Evolutionary conservation across 495 filamentous ascomycete species (phyloP).

Genomic region (Aspergillus avenaceus): DNA sequence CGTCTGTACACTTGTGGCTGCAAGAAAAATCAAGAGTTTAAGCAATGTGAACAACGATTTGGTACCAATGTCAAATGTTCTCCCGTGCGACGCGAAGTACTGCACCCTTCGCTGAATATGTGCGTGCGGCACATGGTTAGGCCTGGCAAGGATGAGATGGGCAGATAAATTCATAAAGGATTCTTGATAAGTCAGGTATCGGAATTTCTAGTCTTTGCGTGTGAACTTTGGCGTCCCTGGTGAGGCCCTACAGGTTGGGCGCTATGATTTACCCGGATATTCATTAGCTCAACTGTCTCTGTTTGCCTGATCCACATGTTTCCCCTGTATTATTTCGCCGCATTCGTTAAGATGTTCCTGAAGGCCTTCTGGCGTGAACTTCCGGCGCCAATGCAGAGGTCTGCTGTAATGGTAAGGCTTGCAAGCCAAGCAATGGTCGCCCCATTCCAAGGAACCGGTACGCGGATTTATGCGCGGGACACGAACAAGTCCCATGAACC

Average conservation of each 20-base stretch:
- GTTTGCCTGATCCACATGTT: slow-evolving; percentile 4
- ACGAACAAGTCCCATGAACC: slow-evolving; percentile 23
- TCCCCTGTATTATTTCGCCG: slow-evolving; percentile 17
- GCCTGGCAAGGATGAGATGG: slow-evolving; percentile 10
- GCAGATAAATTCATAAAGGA: slow-evolving; percentile 5
- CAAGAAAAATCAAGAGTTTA: slow-evolving; percentile 11
- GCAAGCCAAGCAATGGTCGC: slow-evolving; percentile 22
- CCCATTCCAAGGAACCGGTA: slow-evolving; percentile 8
- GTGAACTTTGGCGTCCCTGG: no score
- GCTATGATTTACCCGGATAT: no score
- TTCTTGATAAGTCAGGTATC: no score
- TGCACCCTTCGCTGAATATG: slow-evolving; percentile 3
- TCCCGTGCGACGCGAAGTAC: background rate
- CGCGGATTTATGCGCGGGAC: slow-evolving; percentile 9
- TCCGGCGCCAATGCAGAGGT: slow-evolving; percentile 18
- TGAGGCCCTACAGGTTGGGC: no score
- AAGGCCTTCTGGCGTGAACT: slow-evolving; percentile 14
- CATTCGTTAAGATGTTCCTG: slow-evolving; percentile 16
- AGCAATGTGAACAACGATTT: slow-evolving; percentile 11
- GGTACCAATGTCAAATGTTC: slow-evolving; percentile 13
- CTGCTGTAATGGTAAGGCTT: slow-evolving; percentile 11
- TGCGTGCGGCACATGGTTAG: slow-evolving; percentile 17
- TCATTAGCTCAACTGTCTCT: no score
- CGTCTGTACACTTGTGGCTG: slow-evolving; percentile 20
- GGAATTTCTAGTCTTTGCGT: no score